Percentiles rank a stretch among this genome's conserved stretches.
These are phyloP conservation scores for Omphalotus guepiniiformis DNA, from an alignment of 768 basidiomycete species.

Conservation along the genomic window DNA sequence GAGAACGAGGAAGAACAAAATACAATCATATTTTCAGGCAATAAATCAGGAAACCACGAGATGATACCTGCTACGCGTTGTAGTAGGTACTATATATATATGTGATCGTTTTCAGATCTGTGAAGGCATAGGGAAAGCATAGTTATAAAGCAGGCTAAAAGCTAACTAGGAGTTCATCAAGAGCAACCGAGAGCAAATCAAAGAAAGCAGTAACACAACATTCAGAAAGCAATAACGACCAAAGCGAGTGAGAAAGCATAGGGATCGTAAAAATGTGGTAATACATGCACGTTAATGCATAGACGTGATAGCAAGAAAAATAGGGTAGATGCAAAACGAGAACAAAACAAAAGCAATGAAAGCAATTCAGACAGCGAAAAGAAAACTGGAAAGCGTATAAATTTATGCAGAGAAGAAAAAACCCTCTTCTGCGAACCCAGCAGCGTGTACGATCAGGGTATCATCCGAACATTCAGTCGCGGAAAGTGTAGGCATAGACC, in stretches of 20 bases:
- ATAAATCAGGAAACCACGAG: no score
- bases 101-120: no score
- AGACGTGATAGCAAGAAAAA: slow-evolving; percentile 7
- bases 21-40: no score
- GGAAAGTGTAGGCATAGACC: slow-evolving; percentile 41
- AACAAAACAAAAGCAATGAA: slow-evolving; percentile 10
- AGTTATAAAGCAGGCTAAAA: no score
- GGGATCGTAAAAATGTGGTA: slow-evolving; percentile 5
- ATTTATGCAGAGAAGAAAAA: slow-evolving; percentile 14
- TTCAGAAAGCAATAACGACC: slow-evolving; percentile 1
- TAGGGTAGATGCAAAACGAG: slow-evolving; percentile 8
- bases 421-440: not conserved
- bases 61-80: no score
- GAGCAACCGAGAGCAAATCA: slow-evolving; percentile 1
- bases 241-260: slow-evolving; percentile 4
- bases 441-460: slow-evolving; percentile 9
- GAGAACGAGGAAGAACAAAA: no score
- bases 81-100: no score
- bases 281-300: slow-evolving; percentile 11
- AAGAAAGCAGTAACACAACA: slow-evolving; percentile 5
- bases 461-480: slow-evolving; percentile 28
- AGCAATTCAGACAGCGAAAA: not conserved
- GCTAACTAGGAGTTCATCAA: slow-evolving; percentile 7
- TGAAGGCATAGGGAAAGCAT: slow-evolving; percentile 4
- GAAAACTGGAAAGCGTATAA: slow-evolving; percentile 17